phyloP scores from a whole-genome alignment of 768 basidiomycete species.

The Boletus rubroflammeus region DNA sequence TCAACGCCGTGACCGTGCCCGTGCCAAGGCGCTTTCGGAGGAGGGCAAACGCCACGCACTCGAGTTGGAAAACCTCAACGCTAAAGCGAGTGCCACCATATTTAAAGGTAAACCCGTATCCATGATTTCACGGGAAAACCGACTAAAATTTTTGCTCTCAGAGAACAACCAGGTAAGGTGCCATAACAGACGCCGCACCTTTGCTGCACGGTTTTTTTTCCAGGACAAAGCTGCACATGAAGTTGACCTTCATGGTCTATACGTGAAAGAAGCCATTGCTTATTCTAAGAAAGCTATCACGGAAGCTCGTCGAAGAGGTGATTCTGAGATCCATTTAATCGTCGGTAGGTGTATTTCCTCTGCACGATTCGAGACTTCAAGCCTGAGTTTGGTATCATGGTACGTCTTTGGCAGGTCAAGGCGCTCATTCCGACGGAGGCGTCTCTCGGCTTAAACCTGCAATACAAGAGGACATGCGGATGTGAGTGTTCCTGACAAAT shows the following conservation, averaged over 20 bases:
- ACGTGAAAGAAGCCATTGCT: constrained; percentile 85
- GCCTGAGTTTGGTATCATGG: neutral
- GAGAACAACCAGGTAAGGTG: constrained; percentile 68
- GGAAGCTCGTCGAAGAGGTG: constrained; percentile 57
- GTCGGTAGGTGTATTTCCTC: constrained; percentile 56
- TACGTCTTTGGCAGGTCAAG: constrained; percentile 57
- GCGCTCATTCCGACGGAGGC: constrained; percentile 76
- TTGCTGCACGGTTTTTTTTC: constrained; percentile 1
- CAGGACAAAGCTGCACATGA: constrained; percentile 65
- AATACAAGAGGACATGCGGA: constrained; percentile 75
- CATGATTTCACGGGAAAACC: neutral
- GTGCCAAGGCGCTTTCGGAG: constrained; percentile 76
- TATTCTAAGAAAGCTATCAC: constrained; percentile 68
- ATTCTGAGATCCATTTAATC: constrained; percentile 68
- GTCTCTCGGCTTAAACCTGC: constrained; percentile 86
- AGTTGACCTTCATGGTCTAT: constrained; percentile 88
- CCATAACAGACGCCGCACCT: neutral
- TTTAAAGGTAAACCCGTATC: constrained; percentile 47
- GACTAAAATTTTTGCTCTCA: constrained; percentile 23
- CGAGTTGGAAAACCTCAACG: constrained; percentile 74
- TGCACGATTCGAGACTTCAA: neutral
- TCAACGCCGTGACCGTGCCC: constrained; percentile 61
- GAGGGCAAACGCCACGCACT: constrained; percentile 73
- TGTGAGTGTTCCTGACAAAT: constrained; percentile 39
- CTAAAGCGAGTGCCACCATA: constrained; percentile 81